These are phyloP conservation scores for Microdochium nivale DNA, from an alignment of 2,329 filamentous ascomycete genomes.

Conservation along the genomic window DNA sequence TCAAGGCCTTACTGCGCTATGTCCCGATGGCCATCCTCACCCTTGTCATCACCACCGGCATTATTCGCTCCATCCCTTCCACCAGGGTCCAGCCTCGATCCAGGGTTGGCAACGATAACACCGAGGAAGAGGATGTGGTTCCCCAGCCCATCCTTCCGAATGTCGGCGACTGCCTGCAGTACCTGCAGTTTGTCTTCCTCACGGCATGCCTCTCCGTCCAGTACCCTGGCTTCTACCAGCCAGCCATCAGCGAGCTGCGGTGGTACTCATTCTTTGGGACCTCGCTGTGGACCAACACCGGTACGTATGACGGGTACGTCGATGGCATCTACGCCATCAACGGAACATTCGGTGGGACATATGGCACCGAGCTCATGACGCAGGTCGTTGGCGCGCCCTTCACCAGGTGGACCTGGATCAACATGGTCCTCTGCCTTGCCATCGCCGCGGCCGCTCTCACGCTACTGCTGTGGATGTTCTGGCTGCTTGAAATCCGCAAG, in stretches of 20 bases:
- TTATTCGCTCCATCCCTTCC: slow-evolving; percentile 10
- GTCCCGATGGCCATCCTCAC: background rate
- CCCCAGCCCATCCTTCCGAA: slow-evolving; percentile 8
- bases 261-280: slow-evolving; percentile 56
- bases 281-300: slow-evolving; percentile 14
- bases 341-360: slow-evolving; percentile 45
- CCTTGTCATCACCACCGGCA: background rate
- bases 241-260: slow-evolving; percentile 54
- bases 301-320: slow-evolving; percentile 17
- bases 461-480: slow-evolving; percentile 24
- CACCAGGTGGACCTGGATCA: slow-evolving; percentile 59
- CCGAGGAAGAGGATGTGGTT: background rate
- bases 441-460: slow-evolving; percentile 45
- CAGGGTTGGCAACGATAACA: background rate
- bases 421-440: slow-evolving; percentile 57
- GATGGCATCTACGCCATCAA: slow-evolving; percentile 59
- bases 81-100: slow-evolving; percentile 3
- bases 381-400: slow-evolving; percentile 59
- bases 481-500: background rate
- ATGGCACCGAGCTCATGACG: slow-evolving; percentile 56
- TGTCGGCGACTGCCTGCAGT: slow-evolving; percentile 54
- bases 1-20: background rate
- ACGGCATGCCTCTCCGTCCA: slow-evolving; percentile 60
- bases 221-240: slow-evolving; percentile 68
- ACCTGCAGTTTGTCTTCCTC: slow-evolving; percentile 67